phyloP scores from a whole-genome alignment of 176 grass and related monocot genomes.

The Zea luxurians region DNA sequence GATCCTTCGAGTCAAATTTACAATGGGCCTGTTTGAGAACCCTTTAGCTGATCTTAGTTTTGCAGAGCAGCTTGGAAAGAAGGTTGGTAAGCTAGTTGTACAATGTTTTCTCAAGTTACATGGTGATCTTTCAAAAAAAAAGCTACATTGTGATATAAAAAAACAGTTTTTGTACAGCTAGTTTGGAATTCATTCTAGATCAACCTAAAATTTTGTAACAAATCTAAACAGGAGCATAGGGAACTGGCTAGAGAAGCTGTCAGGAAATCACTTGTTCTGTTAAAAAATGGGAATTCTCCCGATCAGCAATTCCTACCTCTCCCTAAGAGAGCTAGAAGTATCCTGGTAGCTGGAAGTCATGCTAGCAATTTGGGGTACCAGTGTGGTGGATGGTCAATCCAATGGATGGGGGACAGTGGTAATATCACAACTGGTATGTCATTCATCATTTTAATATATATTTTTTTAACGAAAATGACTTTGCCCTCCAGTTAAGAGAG shows the following conservation, averaged over 20 bases:
- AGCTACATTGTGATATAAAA: not conserved
- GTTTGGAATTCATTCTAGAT: conserved; percentile 3
- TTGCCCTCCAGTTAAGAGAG: not conserved
- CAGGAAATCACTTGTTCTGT: conserved; percentile 89
- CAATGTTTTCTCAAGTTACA: conserved; percentile 1
- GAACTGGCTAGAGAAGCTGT: conserved; percentile 97
- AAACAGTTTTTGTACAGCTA: conserved; percentile 8
- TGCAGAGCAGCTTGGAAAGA: conserved; percentile 87
- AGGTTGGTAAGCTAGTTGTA: conserved; percentile 52
- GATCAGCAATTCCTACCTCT: conserved; percentile 67
- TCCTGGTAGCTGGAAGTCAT: conserved; percentile 89
- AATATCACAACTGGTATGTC: conserved; percentile 79
- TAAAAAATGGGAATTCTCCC: conserved; percentile 85
- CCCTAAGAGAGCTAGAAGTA: conserved; percentile 85
- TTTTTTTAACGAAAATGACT: not conserved
- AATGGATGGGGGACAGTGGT: conserved; percentile 84
- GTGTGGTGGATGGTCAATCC: conserved; percentile 96
- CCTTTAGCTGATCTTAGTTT: conserved; percentile 86
- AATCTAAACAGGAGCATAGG: conserved; percentile 80
- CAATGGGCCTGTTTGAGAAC: conserved; percentile 93
- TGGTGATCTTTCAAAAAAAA: not conserved
- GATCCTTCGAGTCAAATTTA: conserved; percentile 96
- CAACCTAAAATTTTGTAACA: conserved; percentile 28
- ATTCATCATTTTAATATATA: conserved; percentile 28
- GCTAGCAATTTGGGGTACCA: conserved; percentile 91